Evolutionary conservation across 83 land plant genomes (phyloP).

Genomic region (Diphasiastrum complanatum): DNA sequence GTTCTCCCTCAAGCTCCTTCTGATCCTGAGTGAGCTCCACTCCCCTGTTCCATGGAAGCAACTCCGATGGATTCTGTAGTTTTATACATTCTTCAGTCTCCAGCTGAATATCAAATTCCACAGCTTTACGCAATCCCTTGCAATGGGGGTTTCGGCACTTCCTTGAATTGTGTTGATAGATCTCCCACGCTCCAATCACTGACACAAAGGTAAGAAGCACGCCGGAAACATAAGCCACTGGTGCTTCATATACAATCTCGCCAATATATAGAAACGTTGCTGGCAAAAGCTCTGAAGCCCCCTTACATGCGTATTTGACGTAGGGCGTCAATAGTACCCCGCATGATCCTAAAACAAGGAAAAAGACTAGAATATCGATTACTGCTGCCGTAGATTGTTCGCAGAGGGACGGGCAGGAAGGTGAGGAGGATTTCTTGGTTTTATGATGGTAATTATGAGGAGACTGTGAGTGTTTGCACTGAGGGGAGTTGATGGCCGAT

Average conservation of each 20-base stretch:
- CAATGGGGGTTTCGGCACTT: slow-evolving; percentile 57
- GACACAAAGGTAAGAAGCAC: slow-evolving; percentile 19
- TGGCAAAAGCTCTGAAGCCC: slow-evolving; percentile 29
- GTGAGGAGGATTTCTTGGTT: slow-evolving; percentile 8
- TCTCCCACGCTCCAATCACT: slow-evolving; percentile 31
- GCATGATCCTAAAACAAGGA: slow-evolving; percentile 34
- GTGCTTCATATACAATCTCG: slow-evolving; percentile 22
- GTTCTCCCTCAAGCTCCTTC: no score
- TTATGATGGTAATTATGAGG: background rate
- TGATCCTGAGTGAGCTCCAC: no score
- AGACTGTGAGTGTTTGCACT: background rate
- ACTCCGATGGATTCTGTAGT: no score
- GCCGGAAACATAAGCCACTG: slow-evolving; percentile 20
- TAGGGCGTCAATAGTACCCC: slow-evolving; percentile 34
- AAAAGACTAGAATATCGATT: slow-evolving; percentile 33
- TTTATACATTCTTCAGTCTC: slow-evolving; percentile 69
- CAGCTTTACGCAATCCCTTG: slow-evolving; percentile 54
- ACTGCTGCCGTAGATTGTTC: slow-evolving; percentile 36
- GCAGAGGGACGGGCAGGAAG: slow-evolving; percentile 31
- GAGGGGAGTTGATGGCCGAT: background rate
- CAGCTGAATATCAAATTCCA: slow-evolving; percentile 72
- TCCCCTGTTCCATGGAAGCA: no score
- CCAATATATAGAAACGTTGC: slow-evolving; percentile 22
- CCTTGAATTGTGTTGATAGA: slow-evolving; percentile 27
- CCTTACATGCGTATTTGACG: slow-evolving; percentile 33